Evolutionary conservation across 306 rosid genomes (phyloP).

Genomic region (Coriaria nepalensis): DNA sequence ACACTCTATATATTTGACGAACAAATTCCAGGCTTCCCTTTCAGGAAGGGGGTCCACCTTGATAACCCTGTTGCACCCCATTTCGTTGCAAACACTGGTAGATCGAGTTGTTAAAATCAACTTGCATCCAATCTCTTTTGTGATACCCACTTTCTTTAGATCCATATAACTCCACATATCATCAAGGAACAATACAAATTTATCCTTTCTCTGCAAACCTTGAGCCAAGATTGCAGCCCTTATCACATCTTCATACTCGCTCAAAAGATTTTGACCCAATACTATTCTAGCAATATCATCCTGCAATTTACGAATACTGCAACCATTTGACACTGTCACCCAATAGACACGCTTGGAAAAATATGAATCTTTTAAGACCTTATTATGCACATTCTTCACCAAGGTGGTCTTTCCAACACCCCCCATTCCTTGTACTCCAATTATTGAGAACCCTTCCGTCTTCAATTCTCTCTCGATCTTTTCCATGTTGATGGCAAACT

Average conservation of each 20-base stretch:
- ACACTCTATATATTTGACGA: slow-evolving; percentile 2
- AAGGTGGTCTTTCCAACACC: slow-evolving; percentile 10
- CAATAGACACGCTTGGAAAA: slow-evolving; percentile 10
- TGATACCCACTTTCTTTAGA: slow-evolving; percentile 11
- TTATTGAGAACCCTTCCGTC: slow-evolving; percentile 2
- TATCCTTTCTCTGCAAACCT: not conserved
- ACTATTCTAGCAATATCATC: not conserved
- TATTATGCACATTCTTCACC: slow-evolving; percentile 2
- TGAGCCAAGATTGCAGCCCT: not conserved
- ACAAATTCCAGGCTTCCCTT: slow-evolving; percentile 3
- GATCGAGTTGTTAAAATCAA: slow-evolving; percentile 21
- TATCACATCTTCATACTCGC: not conserved
- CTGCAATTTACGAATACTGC: not conserved
- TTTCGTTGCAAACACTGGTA: slow-evolving; percentile 5
- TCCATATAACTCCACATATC: slow-evolving; percentile 23
- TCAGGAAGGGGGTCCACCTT: not conserved
- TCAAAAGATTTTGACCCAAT: not conserved
- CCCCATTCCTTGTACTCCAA: slow-evolving; percentile 26
- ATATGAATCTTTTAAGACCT: not conserved
- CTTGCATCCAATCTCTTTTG: slow-evolving; percentile 7
- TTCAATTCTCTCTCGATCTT: not conserved
- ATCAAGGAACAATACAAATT: slow-evolving; percentile 20
- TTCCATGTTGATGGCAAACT: not conserved
- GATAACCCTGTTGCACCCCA: slow-evolving; percentile 3
- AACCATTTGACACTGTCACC: slow-evolving; percentile 15